Evolutionary conservation across 1,284 basidiomycete genomes (phyloP).

Genomic region (Uromyces viciae-fabae): DNA sequence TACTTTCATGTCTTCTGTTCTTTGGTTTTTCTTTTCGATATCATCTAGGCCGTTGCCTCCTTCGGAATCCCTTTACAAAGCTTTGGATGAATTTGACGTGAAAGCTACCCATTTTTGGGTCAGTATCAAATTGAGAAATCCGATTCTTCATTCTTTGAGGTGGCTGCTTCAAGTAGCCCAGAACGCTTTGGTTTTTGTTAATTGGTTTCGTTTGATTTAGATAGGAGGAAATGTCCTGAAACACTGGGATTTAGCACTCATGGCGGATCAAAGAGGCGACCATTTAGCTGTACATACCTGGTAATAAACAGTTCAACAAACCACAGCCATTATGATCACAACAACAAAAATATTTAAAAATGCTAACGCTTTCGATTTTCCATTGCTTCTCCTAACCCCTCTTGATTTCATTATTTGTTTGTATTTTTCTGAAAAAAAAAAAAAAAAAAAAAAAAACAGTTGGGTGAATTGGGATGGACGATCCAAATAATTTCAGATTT

Average conservation of each 20-base stretch:
- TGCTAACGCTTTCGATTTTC: no score
- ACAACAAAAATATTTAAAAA: no score
- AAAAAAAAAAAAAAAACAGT: no score
- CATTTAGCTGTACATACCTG: slow-evolving; percentile 45
- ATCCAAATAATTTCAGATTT: slow-evolving; percentile 42
- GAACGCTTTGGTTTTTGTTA: no score
- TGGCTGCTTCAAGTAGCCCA: no score
- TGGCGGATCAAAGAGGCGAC: slow-evolving; percentile 16
- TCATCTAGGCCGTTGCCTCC: slow-evolving; percentile 27
- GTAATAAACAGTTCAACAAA: neutral
- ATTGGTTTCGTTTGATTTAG: no score
- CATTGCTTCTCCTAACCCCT: no score
- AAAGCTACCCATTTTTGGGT: slow-evolving; percentile 45
- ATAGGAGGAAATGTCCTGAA: slow-evolving; percentile 40
- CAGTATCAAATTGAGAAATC: no score
- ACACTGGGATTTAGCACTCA: slow-evolving; percentile 13
- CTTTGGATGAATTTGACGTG: slow-evolving; percentile 7
- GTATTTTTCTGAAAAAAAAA: no score
- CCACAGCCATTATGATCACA: no score
- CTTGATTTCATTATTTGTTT: no score
- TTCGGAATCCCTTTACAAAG: slow-evolving; percentile 19
- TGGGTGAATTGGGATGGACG: slow-evolving; percentile 45
- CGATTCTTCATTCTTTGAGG: no score
- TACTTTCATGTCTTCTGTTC: neutral
- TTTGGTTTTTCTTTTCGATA: neutral